Evolutionary conservation across 139 green algal genomes (phyloP), one percentile per base, ranked within the genome.

Genomic region (Picochlorum sp.): DNA sequence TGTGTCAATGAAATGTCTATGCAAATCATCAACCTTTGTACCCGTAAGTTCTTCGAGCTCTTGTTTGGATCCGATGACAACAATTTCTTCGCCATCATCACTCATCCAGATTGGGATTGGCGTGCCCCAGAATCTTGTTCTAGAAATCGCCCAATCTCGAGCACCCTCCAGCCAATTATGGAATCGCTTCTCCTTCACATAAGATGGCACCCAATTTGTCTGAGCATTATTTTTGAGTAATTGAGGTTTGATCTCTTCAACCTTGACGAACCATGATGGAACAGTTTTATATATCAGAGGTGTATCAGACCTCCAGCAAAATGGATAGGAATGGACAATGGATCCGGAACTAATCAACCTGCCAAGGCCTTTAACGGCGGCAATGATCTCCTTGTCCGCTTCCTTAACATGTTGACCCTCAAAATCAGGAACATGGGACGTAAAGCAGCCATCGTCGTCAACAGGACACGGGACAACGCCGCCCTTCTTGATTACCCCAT

Each of bases 251-350:
- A 97, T 88, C 1, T 71, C 58, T 73, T 96, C 89, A 45, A 95
- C 91, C 16, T 60, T 68, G 14, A 99, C 85, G 75, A 99, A 99
- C 92, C 92, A 99, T 45, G 80, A 92, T 31, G 94, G 92, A 57
- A 98, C 90, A 14, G 92, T 77, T 65, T 75, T 82, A 81, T 96
- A 94, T 67, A 96, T 90, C 58, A 96, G 82, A 0, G 90, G 89
- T 24, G 94, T 99, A 60, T 99, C 91, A 45, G 87, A 96, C 34
- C 94, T 84, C 94, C 94, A 98, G 86, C 94, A 99, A 80, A 95
- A 98, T 66, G 94, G 94, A 75, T 98, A 98, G 28, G 77, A 90
- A 76, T 96, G 91, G 31, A 85, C 70, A 55, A 85, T 75, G 57
- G 65, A 56, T 26, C 57, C 70, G 30, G 72, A 58, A 44, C 92